Evolutionary conservation across 768 basidiomycete genomes (phyloP), one percentile per base, ranked within the genome.

Genomic region (Boletus insuetus): DNA sequence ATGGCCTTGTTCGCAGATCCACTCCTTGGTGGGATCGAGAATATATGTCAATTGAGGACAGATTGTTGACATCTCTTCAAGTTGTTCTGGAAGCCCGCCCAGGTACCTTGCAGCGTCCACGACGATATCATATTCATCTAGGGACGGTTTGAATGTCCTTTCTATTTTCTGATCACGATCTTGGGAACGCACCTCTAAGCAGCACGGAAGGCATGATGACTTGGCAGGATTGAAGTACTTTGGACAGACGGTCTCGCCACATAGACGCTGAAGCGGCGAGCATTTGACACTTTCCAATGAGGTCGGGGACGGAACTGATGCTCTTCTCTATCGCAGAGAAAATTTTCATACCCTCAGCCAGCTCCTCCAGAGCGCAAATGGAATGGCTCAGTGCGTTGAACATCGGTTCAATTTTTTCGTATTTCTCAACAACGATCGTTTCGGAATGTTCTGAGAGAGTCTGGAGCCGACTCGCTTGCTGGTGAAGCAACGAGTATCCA

Each of bases 121-220:
- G 11, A 79, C 34, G 6, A 65, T 19, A 11, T 64, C 48, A 14
- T 73, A 58, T 58, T 81, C 79, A 24, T 74, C 78, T 81, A 46
- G 10, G 41, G 13, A 42, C 9, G 12, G 16, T 49, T 22, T 46
- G 5, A 40, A 51, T 44, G 40, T 35, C 7, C 2, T 45, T 35
- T 20, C 50, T 3, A 24, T 34, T 19, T 16, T 32, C n/a, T 31
- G 10, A 37, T 16, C 10, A 35, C 11, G 17, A 31, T n/a, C 20
- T 26, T 46, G 16, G 24, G 29, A 49, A 54, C 68, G 22, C 51
- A 80, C 81, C 69, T 62, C 68, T 62, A 45, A 77, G 61, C 12
- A 82, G 60, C 37, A 78, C 55, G 1, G 70, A 67, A 20, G 68
- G 60, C 19, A 69, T 54, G 31, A 60, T 45, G 20, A 31, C 38